Conservation (phyloP, 1,284 basidiomycete species). For the Mixia osmundae region DNA sequence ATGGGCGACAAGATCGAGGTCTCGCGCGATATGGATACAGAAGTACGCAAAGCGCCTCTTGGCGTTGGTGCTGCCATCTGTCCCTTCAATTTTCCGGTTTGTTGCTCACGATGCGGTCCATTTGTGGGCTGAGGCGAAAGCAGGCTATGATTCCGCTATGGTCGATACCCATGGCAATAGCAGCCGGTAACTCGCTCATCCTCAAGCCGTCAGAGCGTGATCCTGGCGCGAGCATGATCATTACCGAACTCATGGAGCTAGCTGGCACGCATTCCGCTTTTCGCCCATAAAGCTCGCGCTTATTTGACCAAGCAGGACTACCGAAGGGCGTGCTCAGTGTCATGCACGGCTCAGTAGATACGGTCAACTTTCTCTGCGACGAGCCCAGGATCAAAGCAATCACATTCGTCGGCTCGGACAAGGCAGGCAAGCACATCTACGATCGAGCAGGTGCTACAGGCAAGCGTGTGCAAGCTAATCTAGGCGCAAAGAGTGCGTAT, state of each 20-base stretch:
- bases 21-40: slow-evolving; percentile 94
- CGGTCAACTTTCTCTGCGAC: slow-evolving; percentile 86
- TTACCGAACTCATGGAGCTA: slow-evolving; percentile 72
- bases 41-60: slow-evolving; percentile 36
- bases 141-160: slow-evolving; percentile 84
- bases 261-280: slow-evolving; percentile 30
- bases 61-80: slow-evolving; percentile 42
- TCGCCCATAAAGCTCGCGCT: not conserved
- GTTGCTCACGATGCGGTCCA: not conserved
- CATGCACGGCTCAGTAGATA: slow-evolving; percentile 68
- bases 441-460: slow-evolving; percentile 48
- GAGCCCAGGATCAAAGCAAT: slow-evolving; percentile 77
- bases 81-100: slow-evolving; percentile 87
- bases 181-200: slow-evolving; percentile 83
- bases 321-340: slow-evolving; percentile 23
- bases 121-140: not conserved
- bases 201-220: slow-evolving; percentile 92
- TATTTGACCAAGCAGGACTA: slow-evolving; percentile 10
- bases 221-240: slow-evolving; percentile 90
- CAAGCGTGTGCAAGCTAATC: slow-evolving; percentile 83
- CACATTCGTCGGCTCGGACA: slow-evolving; percentile 90
- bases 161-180: slow-evolving; percentile 64
- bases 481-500: slow-evolving; percentile 61
- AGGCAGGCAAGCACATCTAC: slow-evolving; percentile 82
- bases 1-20: slow-evolving; percentile 82